Evolutionary conservation across 1,284 basidiomycete species (phyloP), one percentile per base, ranked within the genome.

Genomic region (Malassezia caprae): DNA sequence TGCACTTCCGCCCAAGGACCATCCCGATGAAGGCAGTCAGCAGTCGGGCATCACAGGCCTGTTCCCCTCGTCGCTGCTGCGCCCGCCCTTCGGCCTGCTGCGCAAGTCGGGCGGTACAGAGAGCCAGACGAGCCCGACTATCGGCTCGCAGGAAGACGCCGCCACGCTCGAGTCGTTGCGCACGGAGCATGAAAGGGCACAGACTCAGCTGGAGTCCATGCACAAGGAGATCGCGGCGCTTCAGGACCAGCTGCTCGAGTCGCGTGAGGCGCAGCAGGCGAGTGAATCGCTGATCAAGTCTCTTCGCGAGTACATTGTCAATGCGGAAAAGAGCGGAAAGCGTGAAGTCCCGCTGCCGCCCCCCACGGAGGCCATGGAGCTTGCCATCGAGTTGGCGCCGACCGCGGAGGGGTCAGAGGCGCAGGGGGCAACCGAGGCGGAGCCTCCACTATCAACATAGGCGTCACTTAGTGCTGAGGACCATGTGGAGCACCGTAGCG

Each of bases 221-320:
- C 55, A 52, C 4, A 48, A 56, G 24, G 65, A 71, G 48, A 55
- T 69, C 53, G 32, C 23, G 27, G 56, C 61, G 21, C 58, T 65
- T 48, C 59, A 62, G 27, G 34, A 54, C n/a, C 50, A 62, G 21
- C 59, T 64, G 41, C 61, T 65, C 7, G 68, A 74, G 54, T 63
- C 68, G 1, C 27, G 67, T 50, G 68, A 74, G 45, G 67, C 67
- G n/a, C 49, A 69, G 15, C 60, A 65, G 55, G 70, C 66, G 34
- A 67, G 67, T 56, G 67, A 69, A 57, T 60, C 59, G 27, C 63
- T 63, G 49, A 61, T 68, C 34, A 60, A 60, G 34, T 67, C 66
- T 8, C 51, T 69, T 44, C 60, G 66, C 10, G 67, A 68, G 28
- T 68, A 60, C 21, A 65, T 66, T 50, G 60, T 62, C 8, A 27